Base-by-base conservation (phyloP, 139 green algal species). In the Zygnema cylindricum region DNA sequence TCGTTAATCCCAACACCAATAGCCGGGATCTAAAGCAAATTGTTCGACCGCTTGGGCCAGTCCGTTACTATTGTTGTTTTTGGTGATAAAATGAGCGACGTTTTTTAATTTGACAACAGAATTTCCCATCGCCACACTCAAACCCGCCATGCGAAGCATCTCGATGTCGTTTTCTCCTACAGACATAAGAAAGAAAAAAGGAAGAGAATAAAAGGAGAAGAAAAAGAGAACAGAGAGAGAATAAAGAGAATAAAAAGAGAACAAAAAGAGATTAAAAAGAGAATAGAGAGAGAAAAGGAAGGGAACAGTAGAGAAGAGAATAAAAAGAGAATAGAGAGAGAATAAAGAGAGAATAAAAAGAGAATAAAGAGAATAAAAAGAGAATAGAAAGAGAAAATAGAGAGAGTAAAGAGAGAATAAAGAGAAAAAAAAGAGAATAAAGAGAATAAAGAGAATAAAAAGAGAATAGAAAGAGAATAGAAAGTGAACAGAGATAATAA, bases 121-220 rank as follows among this genome's bases (percentile, higher is more conserved):
- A 82, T 98, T 99, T 30, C 93, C 96, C 96, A 99, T 98, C 0
- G 96, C 96, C 35, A 98, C 92, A 0, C 95, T 95, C 2, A 97
- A 32, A 0, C 96, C 96, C 16, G 91, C 95, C 30, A 86, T 88
- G 79, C 93, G 38, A 21, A 98, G 89, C 91, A 98, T 94, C 25
- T 95, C 91, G 40, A 96, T 87, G 83, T 98, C 96, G 87, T 98
- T 98, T 73, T 93, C 88, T 7, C 97, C 96, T 87, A 55, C 79
- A 63, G 49, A 25, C 16, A 25, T 63, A 7, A 63, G 49, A 16
- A 63, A 16, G 16, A 63, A 49, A n/a, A 82, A 82, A 55, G 32
- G 63, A 49, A 0, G 49, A 54, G n/a, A 1, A 7, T 33, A 82
- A 39, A 79, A 41, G 38, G 38, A 7, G 16, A 63, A 25, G 49